Percentiles rank a stretch among this genome's conserved stretches.
Evolutionary conservation across 306 rosid genomes (phyloP).

Genomic region (Arachis stenosperma): DNA sequence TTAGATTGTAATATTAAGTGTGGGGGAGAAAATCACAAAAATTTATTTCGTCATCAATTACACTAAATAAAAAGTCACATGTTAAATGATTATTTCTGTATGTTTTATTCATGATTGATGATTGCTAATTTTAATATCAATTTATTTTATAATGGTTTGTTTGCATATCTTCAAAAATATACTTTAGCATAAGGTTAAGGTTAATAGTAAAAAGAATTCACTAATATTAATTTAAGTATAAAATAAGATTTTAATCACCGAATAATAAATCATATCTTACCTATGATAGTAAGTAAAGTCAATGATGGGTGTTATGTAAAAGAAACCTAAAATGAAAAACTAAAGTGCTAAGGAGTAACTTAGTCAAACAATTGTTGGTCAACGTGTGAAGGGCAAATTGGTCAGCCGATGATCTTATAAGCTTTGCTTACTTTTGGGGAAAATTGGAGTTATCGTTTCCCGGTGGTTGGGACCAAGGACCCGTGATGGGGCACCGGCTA

Average conservation of each 20-base stretch:
- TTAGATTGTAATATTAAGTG: not conserved
- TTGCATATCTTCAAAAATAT: not conserved
- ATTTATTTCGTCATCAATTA: too few relatives aligned
- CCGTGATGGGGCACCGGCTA: slow-evolving; percentile 66
- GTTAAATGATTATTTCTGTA: not conserved
- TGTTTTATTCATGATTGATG: not conserved
- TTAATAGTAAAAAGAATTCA: too few relatives aligned
- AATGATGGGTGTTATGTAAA: slow-evolving; percentile 31
- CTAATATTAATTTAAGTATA: too few relatives aligned
- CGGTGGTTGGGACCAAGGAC: slow-evolving; percentile 55
- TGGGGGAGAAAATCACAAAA: too few relatives aligned
- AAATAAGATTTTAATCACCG: too few relatives aligned
- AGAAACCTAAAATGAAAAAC: not conserved
- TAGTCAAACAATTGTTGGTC: not conserved
- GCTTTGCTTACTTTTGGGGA: slow-evolving; percentile 40
- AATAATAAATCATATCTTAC: too few relatives aligned
- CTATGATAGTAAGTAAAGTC: not conserved
- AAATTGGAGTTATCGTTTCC: slow-evolving; percentile 34
- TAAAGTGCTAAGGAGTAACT: not conserved
- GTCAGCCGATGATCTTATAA: not conserved
- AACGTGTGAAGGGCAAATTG: slow-evolving; percentile 35
- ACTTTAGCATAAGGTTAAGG: not conserved
- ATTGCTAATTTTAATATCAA: not conserved
- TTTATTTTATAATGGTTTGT: not conserved
- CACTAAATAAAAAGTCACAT: too few relatives aligned